Percentiles rank a stretch among this genome's conserved stretches.
phyloP scores from a whole-genome alignment of 208 protist species.

The Leishmania braziliensis region DNA sequence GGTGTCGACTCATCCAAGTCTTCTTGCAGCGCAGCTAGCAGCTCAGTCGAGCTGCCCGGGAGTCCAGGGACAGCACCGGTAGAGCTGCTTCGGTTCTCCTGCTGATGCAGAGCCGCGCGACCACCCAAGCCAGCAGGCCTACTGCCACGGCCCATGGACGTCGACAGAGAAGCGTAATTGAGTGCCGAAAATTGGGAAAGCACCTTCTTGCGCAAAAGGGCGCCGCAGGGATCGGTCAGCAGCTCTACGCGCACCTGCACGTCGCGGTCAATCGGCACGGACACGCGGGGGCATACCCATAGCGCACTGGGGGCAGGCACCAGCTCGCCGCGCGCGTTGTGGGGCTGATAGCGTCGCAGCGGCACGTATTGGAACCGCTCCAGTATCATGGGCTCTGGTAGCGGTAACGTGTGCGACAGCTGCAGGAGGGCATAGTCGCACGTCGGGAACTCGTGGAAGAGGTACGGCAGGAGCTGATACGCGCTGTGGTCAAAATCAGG shows the following conservation, averaged over 20 bases:
- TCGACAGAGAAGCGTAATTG: not conserved
- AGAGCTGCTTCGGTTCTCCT: constrained; percentile 5
- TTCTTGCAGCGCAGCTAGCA: constrained; percentile 32
- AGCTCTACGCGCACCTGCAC: constrained; percentile 28
- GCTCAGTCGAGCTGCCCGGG: constrained; percentile 19
- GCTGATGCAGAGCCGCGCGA: constrained; percentile 27
- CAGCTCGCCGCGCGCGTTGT: constrained; percentile 64
- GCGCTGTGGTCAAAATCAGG: constrained; percentile 63
- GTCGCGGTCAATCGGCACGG: constrained; percentile 15
- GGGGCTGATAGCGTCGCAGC: constrained; percentile 80
- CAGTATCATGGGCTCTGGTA: constrained; percentile 78
- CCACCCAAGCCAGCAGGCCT: constrained; percentile 18
- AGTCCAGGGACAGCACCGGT: constrained; percentile 14
- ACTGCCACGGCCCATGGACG: not conserved
- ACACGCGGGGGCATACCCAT: constrained; percentile 74
- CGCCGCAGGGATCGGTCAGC: constrained; percentile 10
- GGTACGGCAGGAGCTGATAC: constrained; percentile 60
- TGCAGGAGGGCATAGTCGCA: constrained; percentile 73
- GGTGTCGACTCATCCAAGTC: constrained; percentile 16
- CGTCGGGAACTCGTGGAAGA: constrained; percentile 80
- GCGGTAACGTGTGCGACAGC: constrained; percentile 65
- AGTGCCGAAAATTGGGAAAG: constrained; percentile 11
- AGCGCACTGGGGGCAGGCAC: constrained; percentile 67
- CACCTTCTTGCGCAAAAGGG: constrained; percentile 21
- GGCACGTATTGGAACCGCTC: constrained; percentile 75